A percentile compares a stretch with the other conserved stretches of the same genome.
These are phyloP conservation scores for Solanum chiquidenum DNA, from an alignment of 257 asterid genomes.

Conservation along the genomic window DNA sequence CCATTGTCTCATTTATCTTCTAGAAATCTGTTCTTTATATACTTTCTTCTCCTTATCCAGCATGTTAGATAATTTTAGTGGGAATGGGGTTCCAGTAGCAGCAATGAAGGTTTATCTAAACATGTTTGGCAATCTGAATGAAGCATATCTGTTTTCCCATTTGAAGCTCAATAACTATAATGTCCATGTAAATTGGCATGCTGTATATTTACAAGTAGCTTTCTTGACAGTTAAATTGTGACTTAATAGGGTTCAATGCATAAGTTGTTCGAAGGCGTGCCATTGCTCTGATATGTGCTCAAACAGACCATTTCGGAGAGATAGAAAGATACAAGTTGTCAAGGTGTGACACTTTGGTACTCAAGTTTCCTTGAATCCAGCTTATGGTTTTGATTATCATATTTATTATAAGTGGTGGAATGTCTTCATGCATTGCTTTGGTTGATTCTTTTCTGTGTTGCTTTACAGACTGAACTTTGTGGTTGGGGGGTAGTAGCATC, in stretches of 20 bases:
- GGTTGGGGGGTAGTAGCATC: slow-evolving; percentile 98
- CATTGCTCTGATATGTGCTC: slow-evolving; percentile 63
- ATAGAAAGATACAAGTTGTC: slow-evolving; percentile 58
- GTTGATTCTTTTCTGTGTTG: slow-evolving; percentile 4
- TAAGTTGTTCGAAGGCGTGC: slow-evolving; percentile 94
- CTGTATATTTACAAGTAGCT: neutral
- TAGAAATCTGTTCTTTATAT: neutral
- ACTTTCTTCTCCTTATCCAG: neutral
- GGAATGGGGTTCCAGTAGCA: neutral
- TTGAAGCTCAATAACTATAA: neutral
- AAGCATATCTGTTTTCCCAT: neutral
- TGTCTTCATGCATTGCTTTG: neutral
- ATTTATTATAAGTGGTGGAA: neutral
- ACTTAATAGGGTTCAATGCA: slow-evolving; percentile 62
- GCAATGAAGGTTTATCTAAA: neutral
- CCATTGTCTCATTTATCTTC: neutral
- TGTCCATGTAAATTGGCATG: neutral
- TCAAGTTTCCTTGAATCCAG: neutral
- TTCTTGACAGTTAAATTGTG: slow-evolving; percentile 3
- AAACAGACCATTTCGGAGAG: slow-evolving; percentile 81
- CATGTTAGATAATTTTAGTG: neutral
- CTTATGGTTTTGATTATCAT: neutral
- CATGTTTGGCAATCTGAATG: neutral
- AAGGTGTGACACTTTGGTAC: slow-evolving; percentile 44
- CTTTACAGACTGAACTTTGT: slow-evolving; percentile 72